A percentile compares a stretch with the other conserved stretches of the same genome.
Conservation (phyloP, 1,139 yeast species). For the Pichia sp. region DNA sequence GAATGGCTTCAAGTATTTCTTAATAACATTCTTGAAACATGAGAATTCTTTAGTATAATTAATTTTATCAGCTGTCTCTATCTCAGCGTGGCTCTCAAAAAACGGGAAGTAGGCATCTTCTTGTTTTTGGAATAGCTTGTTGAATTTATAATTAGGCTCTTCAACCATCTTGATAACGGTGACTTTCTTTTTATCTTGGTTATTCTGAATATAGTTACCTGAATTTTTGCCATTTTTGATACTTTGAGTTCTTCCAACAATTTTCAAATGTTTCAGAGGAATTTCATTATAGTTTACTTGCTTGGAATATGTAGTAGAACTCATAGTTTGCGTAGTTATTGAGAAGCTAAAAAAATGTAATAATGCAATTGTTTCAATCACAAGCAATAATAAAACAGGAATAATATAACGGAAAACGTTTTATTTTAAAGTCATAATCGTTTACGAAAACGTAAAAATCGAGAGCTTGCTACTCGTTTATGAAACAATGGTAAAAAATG, state of each 20-base stretch:
- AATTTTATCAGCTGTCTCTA: constrained; percentile 9
- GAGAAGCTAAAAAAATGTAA: too few relatives aligned
- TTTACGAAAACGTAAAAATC: too few relatives aligned
- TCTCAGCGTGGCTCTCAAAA: constrained; percentile 4
- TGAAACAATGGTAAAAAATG: too few relatives aligned
- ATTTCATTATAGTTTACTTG: neutral
- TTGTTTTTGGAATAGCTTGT: constrained; percentile 9
- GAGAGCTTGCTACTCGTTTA: too few relatives aligned
- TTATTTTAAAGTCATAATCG: too few relatives aligned
- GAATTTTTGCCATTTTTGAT: neutral
- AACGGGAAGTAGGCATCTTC: constrained; percentile 21
- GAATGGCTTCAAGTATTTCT: constrained; percentile 21
- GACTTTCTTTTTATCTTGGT: neutral
- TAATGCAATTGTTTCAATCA: neutral
- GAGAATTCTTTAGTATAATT: constrained; percentile 18
- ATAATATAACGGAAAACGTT: too few relatives aligned
- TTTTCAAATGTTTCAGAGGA: constrained; percentile 5
- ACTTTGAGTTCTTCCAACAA: constrained; percentile 4
- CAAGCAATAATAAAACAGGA: too few relatives aligned
- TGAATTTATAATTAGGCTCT: constrained; percentile 17
- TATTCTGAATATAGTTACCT: neutral
- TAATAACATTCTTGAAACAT: constrained; percentile 14
- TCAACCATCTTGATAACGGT: constrained; percentile 5
- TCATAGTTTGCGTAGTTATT: neutral
- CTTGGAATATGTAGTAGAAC: neutral